Conservation (phyloP, 345 rosid species). For the Gossypium thurberi region DNA sequence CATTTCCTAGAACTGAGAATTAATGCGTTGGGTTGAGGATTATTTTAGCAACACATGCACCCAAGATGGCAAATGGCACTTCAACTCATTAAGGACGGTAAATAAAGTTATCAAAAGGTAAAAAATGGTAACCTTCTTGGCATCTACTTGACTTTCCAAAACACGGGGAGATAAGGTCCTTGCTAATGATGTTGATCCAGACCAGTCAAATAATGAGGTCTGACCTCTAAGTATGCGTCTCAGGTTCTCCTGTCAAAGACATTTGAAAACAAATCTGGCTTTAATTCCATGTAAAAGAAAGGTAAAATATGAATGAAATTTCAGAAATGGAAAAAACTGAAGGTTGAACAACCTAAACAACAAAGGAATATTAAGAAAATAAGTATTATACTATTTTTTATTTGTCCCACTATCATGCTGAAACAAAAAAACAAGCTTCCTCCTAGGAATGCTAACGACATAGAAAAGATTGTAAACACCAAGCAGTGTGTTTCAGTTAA, state of each 20-base stretch:
- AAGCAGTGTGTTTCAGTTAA: neutral
- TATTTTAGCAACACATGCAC: slow-evolving; percentile 9
- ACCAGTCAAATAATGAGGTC: slow-evolving; percentile 93
- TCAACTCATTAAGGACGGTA: slow-evolving; percentile 1
- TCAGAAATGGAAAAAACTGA: slow-evolving; percentile 3
- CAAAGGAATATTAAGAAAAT: neutral
- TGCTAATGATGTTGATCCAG: slow-evolving; percentile 89
- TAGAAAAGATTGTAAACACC: neutral
- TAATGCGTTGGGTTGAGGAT: neutral
- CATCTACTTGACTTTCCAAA: slow-evolving; percentile 93
- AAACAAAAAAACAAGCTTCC: neutral
- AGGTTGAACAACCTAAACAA: slow-evolving; percentile 10
- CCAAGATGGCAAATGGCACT: slow-evolving; percentile 1
- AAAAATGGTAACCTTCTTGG: slow-evolving; percentile 66
- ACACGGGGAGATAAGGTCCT: slow-evolving; percentile 94
- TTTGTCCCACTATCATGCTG: neutral
- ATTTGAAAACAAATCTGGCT: slow-evolving; percentile 11
- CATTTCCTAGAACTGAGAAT: neutral
- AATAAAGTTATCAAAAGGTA: slow-evolving; percentile 1
- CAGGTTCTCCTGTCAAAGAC: slow-evolving; percentile 65
- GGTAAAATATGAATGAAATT: neutral
- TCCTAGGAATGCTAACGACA: neutral
- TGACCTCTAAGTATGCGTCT: slow-evolving; percentile 96
- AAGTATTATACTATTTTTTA: neutral
- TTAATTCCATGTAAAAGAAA: neutral